Percentiles rank a stretch among this genome's conserved stretches.
phyloP scores from a whole-genome alignment of 2,329 filamentous ascomycete species.

The Bisporella sp. region DNA sequence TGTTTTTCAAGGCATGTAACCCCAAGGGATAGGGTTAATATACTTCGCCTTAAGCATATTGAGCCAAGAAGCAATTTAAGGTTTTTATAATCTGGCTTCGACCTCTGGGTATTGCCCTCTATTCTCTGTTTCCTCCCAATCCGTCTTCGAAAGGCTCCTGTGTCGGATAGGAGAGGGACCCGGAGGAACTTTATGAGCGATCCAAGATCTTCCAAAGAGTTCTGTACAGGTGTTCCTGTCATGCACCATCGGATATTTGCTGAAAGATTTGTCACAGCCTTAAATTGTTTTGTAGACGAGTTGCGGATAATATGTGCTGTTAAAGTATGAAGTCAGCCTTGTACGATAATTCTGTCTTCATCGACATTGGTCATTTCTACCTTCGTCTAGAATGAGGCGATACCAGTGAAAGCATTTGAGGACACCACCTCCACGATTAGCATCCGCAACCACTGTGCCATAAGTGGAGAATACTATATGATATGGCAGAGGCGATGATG shows the following conservation, averaged over 20 bases:
- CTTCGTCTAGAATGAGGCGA: background rate
- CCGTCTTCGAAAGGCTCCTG: slow-evolving; percentile 15
- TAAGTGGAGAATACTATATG: too few species aligned
- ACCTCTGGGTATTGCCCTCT: slow-evolving; percentile 22
- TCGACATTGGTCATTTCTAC: background rate
- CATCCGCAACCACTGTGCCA: too few species aligned
- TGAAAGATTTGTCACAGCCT: slow-evolving; percentile 32
- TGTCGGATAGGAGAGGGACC: slow-evolving; percentile 5
- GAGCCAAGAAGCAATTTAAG: background rate
- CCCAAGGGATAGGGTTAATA: background rate
- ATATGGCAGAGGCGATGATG: too few species aligned
- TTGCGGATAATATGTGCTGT: slow-evolving; percentile 44
- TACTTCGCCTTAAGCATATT: background rate
- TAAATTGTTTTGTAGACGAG: slow-evolving; percentile 36
- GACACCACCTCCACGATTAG: background rate
- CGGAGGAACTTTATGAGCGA: slow-evolving; percentile 19
- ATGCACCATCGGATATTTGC: slow-evolving; percentile 32
- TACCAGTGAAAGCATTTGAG: background rate
- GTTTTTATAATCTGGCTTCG: slow-evolving; percentile 24
- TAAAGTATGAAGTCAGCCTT: background rate
- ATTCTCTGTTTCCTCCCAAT: slow-evolving; percentile 18
- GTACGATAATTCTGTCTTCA: background rate
- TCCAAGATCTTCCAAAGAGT: slow-evolving; percentile 25
- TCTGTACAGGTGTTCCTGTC: slow-evolving; percentile 22
- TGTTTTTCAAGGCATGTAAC: background rate